Evolutionary conservation across 441 rosid species (phyloP).

Genomic region (Pelargonium exstipulatum): DNA sequence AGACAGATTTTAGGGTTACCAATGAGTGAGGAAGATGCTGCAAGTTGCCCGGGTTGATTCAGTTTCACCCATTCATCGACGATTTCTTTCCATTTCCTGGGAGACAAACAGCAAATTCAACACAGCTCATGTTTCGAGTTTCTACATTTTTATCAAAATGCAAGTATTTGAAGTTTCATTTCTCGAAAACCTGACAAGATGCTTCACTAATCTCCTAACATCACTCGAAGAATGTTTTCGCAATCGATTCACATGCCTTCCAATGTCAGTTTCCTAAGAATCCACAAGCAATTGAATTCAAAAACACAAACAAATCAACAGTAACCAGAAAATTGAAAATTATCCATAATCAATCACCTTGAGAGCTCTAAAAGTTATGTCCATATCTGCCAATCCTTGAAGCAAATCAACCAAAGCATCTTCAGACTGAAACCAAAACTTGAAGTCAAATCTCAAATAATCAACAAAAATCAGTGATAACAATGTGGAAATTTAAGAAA

Average conservation of each 20-base stretch:
- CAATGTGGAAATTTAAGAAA: not conserved
- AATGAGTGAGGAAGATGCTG: slow-evolving; percentile 55
- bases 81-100: slow-evolving; percentile 90
- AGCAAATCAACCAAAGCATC: slow-evolving; percentile 80
- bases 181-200: slow-evolving; percentile 63
- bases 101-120: slow-evolving; percentile 16
- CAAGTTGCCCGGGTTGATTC: slow-evolving; percentile 70
- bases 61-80: slow-evolving; percentile 93
- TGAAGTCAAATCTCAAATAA: not conserved
- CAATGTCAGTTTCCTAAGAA: slow-evolving; percentile 76
- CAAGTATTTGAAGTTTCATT: not conserved
- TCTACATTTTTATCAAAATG: not conserved
- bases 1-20: slow-evolving; percentile 36
- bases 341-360: slow-evolving; percentile 36
- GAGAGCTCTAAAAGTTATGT: slow-evolving; percentile 82
- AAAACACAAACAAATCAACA: not conserved
- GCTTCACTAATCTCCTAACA: slow-evolving; percentile 74
- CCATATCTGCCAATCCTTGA: slow-evolving; percentile 87
- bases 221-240: slow-evolving; percentile 68
- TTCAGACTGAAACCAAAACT: slow-evolving; percentile 46
- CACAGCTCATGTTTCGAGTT: not conserved
- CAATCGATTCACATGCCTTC: slow-evolving; percentile 71
- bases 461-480: not conserved
- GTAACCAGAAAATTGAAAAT: not conserved
- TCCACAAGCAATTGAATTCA: slow-evolving; percentile 15